A percentile compares a stretch with the other conserved stretches of the same genome.
These are phyloP conservation scores for Tylopilus subfusipes DNA, from an alignment of 768 basidiomycete genomes.

Conservation along the genomic window DNA sequence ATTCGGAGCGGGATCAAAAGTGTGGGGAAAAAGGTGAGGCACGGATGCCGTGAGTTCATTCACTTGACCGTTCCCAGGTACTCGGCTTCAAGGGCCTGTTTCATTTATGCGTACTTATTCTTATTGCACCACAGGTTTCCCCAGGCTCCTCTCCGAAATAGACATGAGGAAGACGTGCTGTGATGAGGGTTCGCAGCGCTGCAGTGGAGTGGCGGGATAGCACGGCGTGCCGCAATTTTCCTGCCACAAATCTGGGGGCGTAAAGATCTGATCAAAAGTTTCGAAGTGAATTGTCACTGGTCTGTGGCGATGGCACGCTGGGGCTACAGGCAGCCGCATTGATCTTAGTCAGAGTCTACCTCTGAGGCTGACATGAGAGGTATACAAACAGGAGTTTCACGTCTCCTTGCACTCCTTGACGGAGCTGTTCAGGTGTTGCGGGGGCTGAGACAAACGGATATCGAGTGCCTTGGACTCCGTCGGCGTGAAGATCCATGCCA, in stretches of 20 bases:
- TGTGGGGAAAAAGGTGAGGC: slow-evolving; percentile 11
- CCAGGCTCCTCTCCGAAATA: not conserved
- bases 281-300: not conserved
- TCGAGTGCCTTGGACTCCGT: not conserved
- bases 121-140: not conserved
- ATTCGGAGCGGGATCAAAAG: slow-evolving; percentile 3
- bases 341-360: not conserved
- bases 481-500: not conserved
- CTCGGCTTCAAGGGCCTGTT: not conserved
- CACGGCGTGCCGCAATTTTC: slow-evolving; percentile 8
- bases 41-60: not conserved
- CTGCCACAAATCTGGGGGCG: slow-evolving; percentile 9
- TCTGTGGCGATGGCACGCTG: slow-evolving; percentile 20
- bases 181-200: not conserved
- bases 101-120: slow-evolving; percentile 6
- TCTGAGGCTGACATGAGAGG: not conserved
- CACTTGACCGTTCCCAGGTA: not conserved
- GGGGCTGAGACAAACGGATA: not conserved
- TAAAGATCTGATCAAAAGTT: slow-evolving; percentile 8
- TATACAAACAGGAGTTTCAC: not conserved
- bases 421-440: not conserved
- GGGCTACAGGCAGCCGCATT: not conserved
- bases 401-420: not conserved
- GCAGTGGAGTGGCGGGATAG: not conserved
- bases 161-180: slow-evolving; percentile 13